A percentile compares a stretch with the other conserved stretches of the same genome.
These are phyloP conservation scores for Fusarium ramigenum DNA, from an alignment of 2,329 filamentous ascomycete genomes.

Conservation along the genomic window DNA sequence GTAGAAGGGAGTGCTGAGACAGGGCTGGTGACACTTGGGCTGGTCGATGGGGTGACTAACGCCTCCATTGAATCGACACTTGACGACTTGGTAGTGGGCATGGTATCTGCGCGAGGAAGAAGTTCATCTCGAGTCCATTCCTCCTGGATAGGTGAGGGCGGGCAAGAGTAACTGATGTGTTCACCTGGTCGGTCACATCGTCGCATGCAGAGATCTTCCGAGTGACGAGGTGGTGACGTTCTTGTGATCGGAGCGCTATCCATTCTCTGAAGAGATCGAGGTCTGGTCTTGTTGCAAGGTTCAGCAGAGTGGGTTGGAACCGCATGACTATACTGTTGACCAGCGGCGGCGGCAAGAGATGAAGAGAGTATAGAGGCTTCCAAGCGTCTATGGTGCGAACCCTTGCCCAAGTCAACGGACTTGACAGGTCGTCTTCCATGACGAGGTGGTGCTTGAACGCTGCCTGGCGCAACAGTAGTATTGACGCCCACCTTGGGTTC, in stretches of 20 bases:
- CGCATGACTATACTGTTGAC: constrained; percentile 56
- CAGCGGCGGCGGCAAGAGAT: constrained; percentile 47
- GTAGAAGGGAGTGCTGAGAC: constrained; percentile 53
- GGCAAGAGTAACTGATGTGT: constrained; percentile 50
- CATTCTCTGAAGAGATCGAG: constrained; percentile 58
- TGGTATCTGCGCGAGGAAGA: constrained; percentile 52
- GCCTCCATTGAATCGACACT: constrained; percentile 61
- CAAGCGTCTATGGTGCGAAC: constrained; percentile 42
- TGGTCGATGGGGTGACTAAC: constrained; percentile 62
- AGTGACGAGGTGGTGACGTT: constrained; percentile 23
- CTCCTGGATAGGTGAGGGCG: constrained; percentile 58
- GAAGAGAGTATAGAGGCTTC: constrained; percentile 53
- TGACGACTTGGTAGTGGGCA: constrained; percentile 59
- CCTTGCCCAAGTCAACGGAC: constrained; percentile 53
- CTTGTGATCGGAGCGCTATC: constrained; percentile 40
- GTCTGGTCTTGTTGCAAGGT: constrained; percentile 53
- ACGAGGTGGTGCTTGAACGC: constrained; percentile 56
- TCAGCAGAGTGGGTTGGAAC: constrained; percentile 55
- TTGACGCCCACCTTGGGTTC: constrained; percentile 71
- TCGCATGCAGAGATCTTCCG: constrained; percentile 23
- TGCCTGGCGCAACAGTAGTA: constrained; percentile 69
- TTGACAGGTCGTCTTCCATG: constrained; percentile 58
- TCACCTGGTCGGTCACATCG: constrained; percentile 11
- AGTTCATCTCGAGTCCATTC: constrained; percentile 44
- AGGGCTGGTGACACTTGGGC: constrained; percentile 62